Conservation (phyloP, 768 basidiomycete genomes). For the Candolleomyces aberdarensis region DNA sequence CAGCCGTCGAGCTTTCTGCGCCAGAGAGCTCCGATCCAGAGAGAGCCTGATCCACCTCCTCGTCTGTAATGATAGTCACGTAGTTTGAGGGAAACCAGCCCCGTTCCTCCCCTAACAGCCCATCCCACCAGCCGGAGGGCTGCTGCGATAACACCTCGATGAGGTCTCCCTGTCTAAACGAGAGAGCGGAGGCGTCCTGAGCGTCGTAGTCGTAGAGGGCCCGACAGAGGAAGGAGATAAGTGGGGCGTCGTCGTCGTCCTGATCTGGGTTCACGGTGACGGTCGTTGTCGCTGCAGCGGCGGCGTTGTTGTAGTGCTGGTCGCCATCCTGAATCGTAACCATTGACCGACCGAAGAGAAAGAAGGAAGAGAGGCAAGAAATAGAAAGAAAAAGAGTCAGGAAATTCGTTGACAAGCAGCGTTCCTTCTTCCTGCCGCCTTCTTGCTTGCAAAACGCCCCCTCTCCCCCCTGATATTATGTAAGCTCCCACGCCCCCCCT, state of each 20-base stretch:
- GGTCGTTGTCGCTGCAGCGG: slow-evolving; percentile 21
- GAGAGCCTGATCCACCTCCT: slow-evolving; percentile 72
- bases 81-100: slow-evolving; percentile 99
- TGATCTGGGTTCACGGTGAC: slow-evolving; percentile 20
- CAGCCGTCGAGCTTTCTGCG: slow-evolving; percentile 7
- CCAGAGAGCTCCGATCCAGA: slow-evolving; percentile 44
- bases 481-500: background rate
- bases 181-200: slow-evolving; percentile 85
- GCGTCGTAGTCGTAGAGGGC: slow-evolving; percentile 91
- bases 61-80: slow-evolving; percentile 73
- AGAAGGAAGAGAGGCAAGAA: slow-evolving; percentile 3
- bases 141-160: slow-evolving; percentile 92
- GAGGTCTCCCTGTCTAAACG: slow-evolving; percentile 82
- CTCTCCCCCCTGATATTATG: background rate
- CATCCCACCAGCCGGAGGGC: slow-evolving; percentile 98
- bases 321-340: slow-evolving; percentile 1
- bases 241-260: slow-evolving; percentile 51
- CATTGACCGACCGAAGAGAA: background rate
- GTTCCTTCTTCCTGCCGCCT: background rate
- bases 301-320: background rate
- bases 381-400: background rate
- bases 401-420: slow-evolving; percentile 8
- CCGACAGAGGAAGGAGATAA: slow-evolving; percentile 79
- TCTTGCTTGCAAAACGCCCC: background rate
- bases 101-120: slow-evolving; percentile 81